phyloP scores from a whole-genome alignment of 768 basidiomycete genomes.

The Chalciporus chontae region DNA sequence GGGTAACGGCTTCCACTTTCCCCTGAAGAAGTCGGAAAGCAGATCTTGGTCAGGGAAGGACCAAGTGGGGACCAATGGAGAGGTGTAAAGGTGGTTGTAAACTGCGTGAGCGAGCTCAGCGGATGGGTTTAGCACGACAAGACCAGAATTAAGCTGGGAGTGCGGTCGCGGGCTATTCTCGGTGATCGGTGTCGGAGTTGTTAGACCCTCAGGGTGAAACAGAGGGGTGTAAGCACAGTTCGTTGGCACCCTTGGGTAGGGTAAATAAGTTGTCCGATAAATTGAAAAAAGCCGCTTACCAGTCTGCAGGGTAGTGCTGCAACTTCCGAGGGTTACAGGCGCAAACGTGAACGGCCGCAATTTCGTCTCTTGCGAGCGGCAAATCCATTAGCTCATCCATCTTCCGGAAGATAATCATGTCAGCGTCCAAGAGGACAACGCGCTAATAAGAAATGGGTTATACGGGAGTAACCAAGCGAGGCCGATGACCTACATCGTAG shows the following conservation, averaged over 20 bases:
- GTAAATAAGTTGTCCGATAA: not conserved
- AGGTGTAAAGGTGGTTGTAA: conserved; percentile 39
- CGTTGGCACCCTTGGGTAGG: conserved; percentile 67
- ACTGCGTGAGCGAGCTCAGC: conserved; percentile 49
- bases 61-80: conserved; percentile 51
- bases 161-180: conserved; percentile 64
- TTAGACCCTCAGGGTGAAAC: conserved; percentile 42
- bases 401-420: conserved; percentile 80
- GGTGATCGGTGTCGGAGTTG: conserved; percentile 41
- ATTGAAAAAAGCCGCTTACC: conserved; percentile 43
- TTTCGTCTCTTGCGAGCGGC: conserved; percentile 59
- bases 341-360: conserved; percentile 88
- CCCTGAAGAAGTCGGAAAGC: conserved; percentile 73
- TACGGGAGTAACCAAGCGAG: not conserved
- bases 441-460: conserved; percentile 41
- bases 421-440: conserved; percentile 78
- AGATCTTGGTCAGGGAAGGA: conserved; percentile 94
- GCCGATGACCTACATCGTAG: conserved; percentile 52
- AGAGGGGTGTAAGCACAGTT: conserved; percentile 81
- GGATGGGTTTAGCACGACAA: conserved; percentile 83
- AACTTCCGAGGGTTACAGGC: conserved; percentile 90
- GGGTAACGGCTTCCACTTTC: conserved; percentile 72
- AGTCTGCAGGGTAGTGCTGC: conserved; percentile 84
- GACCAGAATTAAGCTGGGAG: conserved; percentile 84
- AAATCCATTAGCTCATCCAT: conserved; percentile 74